Base-by-base conservation (phyloP, 148 eudicot species). In the Agrostemma githago region DNA sequence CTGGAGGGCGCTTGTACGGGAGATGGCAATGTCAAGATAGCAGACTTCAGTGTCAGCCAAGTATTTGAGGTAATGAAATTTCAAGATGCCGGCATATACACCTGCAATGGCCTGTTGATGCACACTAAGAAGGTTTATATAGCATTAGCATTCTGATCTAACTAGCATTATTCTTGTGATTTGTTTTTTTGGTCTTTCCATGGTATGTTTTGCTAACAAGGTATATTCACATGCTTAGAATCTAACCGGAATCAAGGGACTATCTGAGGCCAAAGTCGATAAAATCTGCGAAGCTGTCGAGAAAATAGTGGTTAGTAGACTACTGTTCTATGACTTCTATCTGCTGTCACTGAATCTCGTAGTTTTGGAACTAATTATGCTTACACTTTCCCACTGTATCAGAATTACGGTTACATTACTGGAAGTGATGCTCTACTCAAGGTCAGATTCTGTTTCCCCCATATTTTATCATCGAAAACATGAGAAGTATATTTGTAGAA, bases 251-350 rank as follows among this genome's bases (percentile, higher is more conserved):
- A 92, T 95, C 74, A 95, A 90, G 84, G 99, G 99, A 70, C 78
- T 95, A 75, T 92, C 96, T 72, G 99, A 95, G 84, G 99, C 96
- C n/a, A 95, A 95, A 83, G 99, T 95, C 40, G 97, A 92, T 75
- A 95, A 95, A 78, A 95, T 95, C 48, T 95, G 97, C 42, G 99
- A 95, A 85, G 96, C 97, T 71, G 99, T 89, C 66, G 99, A 95
- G 80, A 95, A 95, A 79, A 84, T 95, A 74, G 97, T 95, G 89
- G 97, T 95, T 39, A 81, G 92, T 74, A 58, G 15, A 62, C 58
- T 53, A 10, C 8, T 11, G 8, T 14, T 44, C 61, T 7, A 15
- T 15, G 21, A 54, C 2, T 14, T 2, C 2, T 51, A 8, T 34
- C 34, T 66, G 6, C 8, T 4, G 46, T 51, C 67, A 9, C 41